Evolutionary conservation across 1,284 basidiomycete genomes (phyloP), one percentile per base, ranked within the genome.

Genomic region (Tremellales sp.): DNA sequence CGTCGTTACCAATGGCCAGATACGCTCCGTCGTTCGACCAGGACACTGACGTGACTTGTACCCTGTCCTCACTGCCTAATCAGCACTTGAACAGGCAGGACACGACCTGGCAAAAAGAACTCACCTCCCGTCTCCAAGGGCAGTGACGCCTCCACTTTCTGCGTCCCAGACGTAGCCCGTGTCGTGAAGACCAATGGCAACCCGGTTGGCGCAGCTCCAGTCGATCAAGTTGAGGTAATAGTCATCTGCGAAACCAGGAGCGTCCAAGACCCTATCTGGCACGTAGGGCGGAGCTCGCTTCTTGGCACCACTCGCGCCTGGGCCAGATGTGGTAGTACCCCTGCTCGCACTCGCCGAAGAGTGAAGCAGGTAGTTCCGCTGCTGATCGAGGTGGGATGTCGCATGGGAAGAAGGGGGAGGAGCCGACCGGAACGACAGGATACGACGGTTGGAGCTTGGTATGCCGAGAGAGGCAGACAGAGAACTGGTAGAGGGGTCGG

Each of bases 171-270:
- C 82, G 72, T 93, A 97, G 0, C 86, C 87, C 44, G 80, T 79
- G 39, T 85, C 82, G 25, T 84, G 86, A 3, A 97, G 81, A 0
- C 87, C 92, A 51, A 97, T 91, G 1, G 87, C 90, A 3, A 97
- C 82, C 27, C 85, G 77, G 73, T 98, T 97, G 51, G 82, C 82
- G 26, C 80, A 80, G 31, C 86, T 87, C 94, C 94, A 99, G 39
- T 86, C 82, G 49, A 97, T 75, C 29, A 98, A 79, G 70, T 98
- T 98, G 63, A 97, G 83, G 71, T 99, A 98, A 73, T 96, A 98
- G 74, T 99, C 96, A 61, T 97, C 91, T 36, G 87, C 81, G 78
- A 97, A 87, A 1, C 89, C 90, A 0, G 93, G 92, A 0, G 96
- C 96, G 64, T 98, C 96, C 11, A 99, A 80, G 2, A 97, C 90